These are phyloP conservation scores for Infundibulicybe gibba DNA, from an alignment of 768 basidiomycete species.

Conservation along the genomic window DNA sequence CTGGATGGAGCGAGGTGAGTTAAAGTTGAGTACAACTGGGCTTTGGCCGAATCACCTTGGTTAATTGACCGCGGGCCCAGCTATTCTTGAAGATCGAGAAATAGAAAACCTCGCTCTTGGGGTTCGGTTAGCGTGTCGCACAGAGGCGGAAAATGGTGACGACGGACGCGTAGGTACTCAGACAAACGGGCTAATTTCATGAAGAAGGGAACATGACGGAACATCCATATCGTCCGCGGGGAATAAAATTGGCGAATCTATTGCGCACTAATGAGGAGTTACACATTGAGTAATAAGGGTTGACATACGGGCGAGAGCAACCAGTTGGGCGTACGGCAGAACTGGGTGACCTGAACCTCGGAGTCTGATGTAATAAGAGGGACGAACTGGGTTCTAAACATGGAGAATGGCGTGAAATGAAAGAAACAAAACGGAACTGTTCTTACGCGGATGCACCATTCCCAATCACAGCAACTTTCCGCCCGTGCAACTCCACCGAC, in stretches of 20 bases:
- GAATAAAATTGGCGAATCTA: slow-evolving; percentile 13
- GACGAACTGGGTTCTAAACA: slow-evolving; percentile 45
- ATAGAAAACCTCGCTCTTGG: slow-evolving; percentile 7
- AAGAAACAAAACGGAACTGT: slow-evolving; percentile 8
- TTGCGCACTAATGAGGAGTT: background rate
- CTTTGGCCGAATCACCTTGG: no score
- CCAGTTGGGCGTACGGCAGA: slow-evolving; percentile 50
- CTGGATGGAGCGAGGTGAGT: slow-evolving; percentile 7
- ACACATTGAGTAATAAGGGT: no score
- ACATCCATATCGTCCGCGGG: slow-evolving; percentile 8
- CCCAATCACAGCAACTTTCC: slow-evolving; percentile 55
- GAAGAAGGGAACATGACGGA: slow-evolving; percentile 6
- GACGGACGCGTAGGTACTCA: slow-evolving; percentile 12
- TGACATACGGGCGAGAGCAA: slow-evolving; percentile 37
- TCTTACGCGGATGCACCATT: slow-evolving; percentile 53
- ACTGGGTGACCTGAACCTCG: slow-evolving; percentile 39
- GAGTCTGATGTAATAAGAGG: slow-evolving; percentile 38
- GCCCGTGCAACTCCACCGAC: slow-evolving; percentile 34
- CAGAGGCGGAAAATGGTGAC: background rate
- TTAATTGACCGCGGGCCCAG: no score
- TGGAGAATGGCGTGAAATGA: background rate
- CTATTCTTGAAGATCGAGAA: slow-evolving; percentile 4
- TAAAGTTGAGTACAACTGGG: no score
- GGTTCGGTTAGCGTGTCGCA: background rate
- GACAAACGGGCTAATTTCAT: slow-evolving; percentile 10